phyloP scores from a whole-genome alignment of 345 rosid genomes.

The Brassica juncea region DNA sequence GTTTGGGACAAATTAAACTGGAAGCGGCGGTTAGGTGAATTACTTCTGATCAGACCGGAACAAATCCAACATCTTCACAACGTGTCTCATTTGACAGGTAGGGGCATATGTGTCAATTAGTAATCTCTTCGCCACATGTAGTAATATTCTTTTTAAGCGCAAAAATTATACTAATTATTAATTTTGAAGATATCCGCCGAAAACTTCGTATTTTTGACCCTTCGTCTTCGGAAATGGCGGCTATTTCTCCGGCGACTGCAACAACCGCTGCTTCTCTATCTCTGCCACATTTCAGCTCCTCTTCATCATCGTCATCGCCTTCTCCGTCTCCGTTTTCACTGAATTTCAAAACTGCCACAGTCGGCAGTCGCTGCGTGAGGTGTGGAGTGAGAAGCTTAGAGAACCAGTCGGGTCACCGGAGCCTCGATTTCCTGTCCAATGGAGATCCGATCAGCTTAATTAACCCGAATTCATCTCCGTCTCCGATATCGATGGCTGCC shows the following conservation, averaged over 20 bases:
- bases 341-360: conserved; percentile 23
- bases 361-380: conserved; percentile 33
- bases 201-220: conserved; percentile 27
- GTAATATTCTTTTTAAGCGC: not conserved
- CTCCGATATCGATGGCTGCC: conserved; percentile 58
- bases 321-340: conserved; percentile 25
- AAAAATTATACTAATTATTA: not conserved
- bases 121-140: not conserved
- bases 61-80: conserved; percentile 3
- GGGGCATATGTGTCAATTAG: conserved; percentile 18
- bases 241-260: conserved; percentile 40
- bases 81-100: conserved; percentile 37
- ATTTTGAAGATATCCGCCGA: conserved; percentile 31
- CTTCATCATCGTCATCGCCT: conserved; percentile 13
- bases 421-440: conserved; percentile 52
- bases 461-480: conserved; percentile 40
- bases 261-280: conserved; percentile 19
- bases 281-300: conserved; percentile 1
- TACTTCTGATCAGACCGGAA: conserved; percentile 10
- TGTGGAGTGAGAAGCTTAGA: conserved; percentile 63
- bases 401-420: conserved; percentile 51
- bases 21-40: not conserved
- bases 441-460: conserved; percentile 50
- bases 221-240: conserved; percentile 40
- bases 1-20: not conserved